Evolutionary conservation across 306 rosid species (phyloP), one percentile per base, ranked within the genome.

Genomic region (Vigna angularis): DNA sequence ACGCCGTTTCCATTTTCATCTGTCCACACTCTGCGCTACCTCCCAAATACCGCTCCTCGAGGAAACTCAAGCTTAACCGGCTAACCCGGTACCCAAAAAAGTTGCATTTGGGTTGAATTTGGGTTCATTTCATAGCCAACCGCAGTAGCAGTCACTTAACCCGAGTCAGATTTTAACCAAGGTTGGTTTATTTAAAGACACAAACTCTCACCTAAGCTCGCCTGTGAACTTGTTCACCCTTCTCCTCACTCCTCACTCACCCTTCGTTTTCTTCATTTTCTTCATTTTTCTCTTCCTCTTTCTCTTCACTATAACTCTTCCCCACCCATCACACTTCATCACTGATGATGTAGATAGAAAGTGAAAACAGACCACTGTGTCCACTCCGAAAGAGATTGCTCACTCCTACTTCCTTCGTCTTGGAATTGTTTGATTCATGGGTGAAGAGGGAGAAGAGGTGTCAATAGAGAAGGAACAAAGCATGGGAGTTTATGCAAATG

Each of bases 121-220:
- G 64, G 70, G 84, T 81, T 86, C 88, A 90, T 92, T 88, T 87
- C 79, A 70, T 61, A 78, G 30, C 83, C 67, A 77, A 85, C 84
- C 83, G 76, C 70, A 83, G 83, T 83, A 77, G 70, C 71, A 82
- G 62, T 70, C 67, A 81, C 85, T 88, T 86, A 90, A 92, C 97
- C 96, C 92, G 51, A 74, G 97, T 92, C 82, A 92, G 81, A 82
- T 84, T 82, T 53, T 87, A 90, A 92, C 96, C 85, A 86, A 72
- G 30, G 66, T 83, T 80, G 85, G 90, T 82, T 88, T 89, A 90
- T 92, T 90, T 90, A 92, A 82, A 81, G 82, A 53, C 80, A 76
- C 78, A 76, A 70, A 49, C 79, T 48, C 80, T 16, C 48, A 16
- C 8, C 73, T 51, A 71, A 66, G 49, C 91, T 80, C 77, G 90